Percentiles rank a stretch among this genome's conserved stretches.
These are phyloP conservation scores for Ganoderma boninense DNA, from an alignment of 1,284 basidiomycete species.

Conservation along the genomic window DNA sequence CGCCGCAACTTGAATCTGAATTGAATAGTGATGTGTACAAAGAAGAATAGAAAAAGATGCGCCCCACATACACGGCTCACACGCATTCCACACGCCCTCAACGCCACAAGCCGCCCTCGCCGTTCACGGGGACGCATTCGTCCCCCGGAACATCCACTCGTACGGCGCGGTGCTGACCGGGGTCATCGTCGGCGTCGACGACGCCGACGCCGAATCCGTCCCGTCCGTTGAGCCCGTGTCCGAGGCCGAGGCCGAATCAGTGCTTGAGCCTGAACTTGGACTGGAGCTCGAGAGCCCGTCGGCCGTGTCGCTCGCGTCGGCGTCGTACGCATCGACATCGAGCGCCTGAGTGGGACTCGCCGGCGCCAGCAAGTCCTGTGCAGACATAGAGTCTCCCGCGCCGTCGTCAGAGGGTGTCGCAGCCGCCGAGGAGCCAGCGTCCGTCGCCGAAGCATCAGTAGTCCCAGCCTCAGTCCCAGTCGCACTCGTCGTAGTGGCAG, in stretches of 20 bases:
- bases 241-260: neutral
- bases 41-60: constrained; percentile 6
- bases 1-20: neutral
- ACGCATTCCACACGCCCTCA: neutral
- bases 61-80: neutral
- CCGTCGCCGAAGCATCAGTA: constrained; percentile 23
- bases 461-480: constrained; percentile 1
- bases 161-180: constrained; percentile 50
- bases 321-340: constrained; percentile 29
- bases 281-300: neutral
- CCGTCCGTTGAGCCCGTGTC: constrained; percentile 6
- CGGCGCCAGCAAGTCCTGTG: constrained; percentile 16
- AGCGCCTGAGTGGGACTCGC: constrained; percentile 16
- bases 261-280: neutral
- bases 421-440: constrained; percentile 23
- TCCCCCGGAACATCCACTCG: constrained; percentile 50
- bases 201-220: constrained; percentile 9
- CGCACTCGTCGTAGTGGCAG: constrained; percentile 18
- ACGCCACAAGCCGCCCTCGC: neutral
- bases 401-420: constrained; percentile 7
- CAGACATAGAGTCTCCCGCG: constrained; percentile 7
- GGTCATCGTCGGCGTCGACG: constrained; percentile 41
- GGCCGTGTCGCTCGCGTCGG: constrained; percentile 14
- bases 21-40: constrained; percentile 10
- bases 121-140: neutral